phyloP scores from a whole-genome alignment of 441 rosid genomes.

The Eruca vesicaria region DNA sequence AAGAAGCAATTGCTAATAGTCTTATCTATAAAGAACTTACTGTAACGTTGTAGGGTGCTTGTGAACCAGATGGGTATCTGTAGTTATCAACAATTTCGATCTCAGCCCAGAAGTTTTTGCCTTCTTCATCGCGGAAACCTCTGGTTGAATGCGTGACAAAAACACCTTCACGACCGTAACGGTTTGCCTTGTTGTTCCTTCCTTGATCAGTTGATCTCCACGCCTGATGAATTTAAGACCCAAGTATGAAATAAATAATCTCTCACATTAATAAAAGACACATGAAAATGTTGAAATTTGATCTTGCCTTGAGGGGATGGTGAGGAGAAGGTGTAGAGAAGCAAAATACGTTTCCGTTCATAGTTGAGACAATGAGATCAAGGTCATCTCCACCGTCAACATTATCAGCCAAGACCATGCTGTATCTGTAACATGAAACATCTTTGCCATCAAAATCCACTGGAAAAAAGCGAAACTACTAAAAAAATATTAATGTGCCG shows the following conservation, averaged over 20 bases:
- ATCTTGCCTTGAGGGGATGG: slow-evolving; percentile 92
- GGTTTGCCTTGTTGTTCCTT: slow-evolving; percentile 79
- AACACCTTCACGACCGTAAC: slow-evolving; percentile 78
- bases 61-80: slow-evolving; percentile 89
- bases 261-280: neutral
- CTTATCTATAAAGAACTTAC: slow-evolving; percentile 48
- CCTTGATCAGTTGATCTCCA: slow-evolving; percentile 95
- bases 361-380: slow-evolving; percentile 94
- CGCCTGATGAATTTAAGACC: slow-evolving; percentile 61
- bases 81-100: slow-evolving; percentile 86
- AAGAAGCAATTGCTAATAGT: neutral
- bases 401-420: slow-evolving; percentile 98
- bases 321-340: slow-evolving; percentile 96
- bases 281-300: slow-evolving; percentile 3
- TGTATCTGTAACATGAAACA: slow-evolving; percentile 60
- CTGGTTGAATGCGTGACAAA: slow-evolving; percentile 82
- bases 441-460: slow-evolving; percentile 10
- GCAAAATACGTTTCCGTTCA: slow-evolving; percentile 99
- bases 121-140: slow-evolving; percentile 98
- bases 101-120: slow-evolving; percentile 96
- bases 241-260: neutral
- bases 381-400: slow-evolving; percentile 99
- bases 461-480: slow-evolving; percentile 5
- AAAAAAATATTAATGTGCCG: slow-evolving; percentile 5
- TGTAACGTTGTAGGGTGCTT: slow-evolving; percentile 92